phyloP scores from a whole-genome alignment of 805 yeast species.

The Candida peoriensis region DNA sequence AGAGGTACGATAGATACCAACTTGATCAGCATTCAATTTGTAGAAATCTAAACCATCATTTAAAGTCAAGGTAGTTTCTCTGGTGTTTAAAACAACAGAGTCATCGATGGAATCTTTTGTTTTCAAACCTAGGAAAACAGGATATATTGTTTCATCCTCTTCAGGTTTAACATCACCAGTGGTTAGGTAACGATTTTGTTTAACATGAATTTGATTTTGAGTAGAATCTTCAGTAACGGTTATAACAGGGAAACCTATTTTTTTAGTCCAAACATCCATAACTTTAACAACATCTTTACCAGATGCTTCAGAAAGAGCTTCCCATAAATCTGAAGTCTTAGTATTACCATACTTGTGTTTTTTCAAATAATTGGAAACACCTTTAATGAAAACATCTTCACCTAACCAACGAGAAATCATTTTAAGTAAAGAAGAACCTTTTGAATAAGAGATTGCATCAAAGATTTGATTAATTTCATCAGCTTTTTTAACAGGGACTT shows the following conservation, averaged over 20 bases:
- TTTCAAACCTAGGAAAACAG: slow-evolving; percentile 64
- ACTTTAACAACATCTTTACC: slow-evolving; percentile 68
- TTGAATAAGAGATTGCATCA: slow-evolving; percentile 78
- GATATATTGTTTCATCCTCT: slow-evolving; percentile 65
- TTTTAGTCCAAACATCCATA: slow-evolving; percentile 78
- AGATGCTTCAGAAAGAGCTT: slow-evolving; percentile 59
- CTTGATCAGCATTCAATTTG: slow-evolving; percentile 68
- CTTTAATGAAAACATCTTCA: slow-evolving; percentile 69
- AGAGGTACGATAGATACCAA: slow-evolving; percentile 72
- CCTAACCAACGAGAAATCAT: slow-evolving; percentile 81
- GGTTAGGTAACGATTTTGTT: slow-evolving; percentile 70
- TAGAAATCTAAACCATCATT: slow-evolving; percentile 43
- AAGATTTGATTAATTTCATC: slow-evolving; percentile 81
- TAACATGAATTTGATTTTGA: slow-evolving; percentile 42
- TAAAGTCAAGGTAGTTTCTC: slow-evolving; percentile 42
- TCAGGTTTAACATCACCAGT: slow-evolving; percentile 75
- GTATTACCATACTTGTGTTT: slow-evolving; percentile 78
- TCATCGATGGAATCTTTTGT: slow-evolving; percentile 58
- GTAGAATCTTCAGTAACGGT: slow-evolving; percentile 52
- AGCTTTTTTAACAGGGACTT: slow-evolving; percentile 74
- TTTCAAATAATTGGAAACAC: slow-evolving; percentile 73
- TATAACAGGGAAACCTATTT: slow-evolving; percentile 73
- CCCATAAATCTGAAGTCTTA: slow-evolving; percentile 73
- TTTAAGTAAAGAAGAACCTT: slow-evolving; percentile 74
- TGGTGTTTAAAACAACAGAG: slow-evolving; percentile 47